Evolutionary conservation across 108 stramenopile species (phyloP), one percentile per base, ranked within the genome.

Genomic region (Fragilaria radians): DNA sequence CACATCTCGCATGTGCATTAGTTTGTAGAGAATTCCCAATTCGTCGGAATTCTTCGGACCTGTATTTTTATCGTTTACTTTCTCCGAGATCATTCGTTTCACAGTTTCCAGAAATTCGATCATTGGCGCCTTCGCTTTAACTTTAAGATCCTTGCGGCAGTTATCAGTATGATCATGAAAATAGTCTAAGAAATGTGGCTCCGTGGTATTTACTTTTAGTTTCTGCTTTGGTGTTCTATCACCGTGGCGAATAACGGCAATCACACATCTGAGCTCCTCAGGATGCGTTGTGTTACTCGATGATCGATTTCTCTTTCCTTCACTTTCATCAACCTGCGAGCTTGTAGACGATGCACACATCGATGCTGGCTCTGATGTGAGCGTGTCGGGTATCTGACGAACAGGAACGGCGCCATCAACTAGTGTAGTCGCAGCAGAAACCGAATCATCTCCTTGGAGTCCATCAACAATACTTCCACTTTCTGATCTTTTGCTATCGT

Each of bases 191-290:
- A 91, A 78, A 23, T 62, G 70, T 5, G 85, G 91, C 52, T 91
- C 82, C 9, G 68, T 64, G 58, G 88, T 89, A 59, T 89, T 85
- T 52, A 97, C 83, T 81, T 99, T 99, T 46, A 99, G 82, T 72
- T 99, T 99, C 65, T 98, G 97, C 77, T 99, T 99, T 14, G 98
- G 98, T 11, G 97, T 97, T 26, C 98, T 66, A 68, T 99, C 98
- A 4, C 96, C 98, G 65, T 99, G 98, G 11, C 98, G 76, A 26
- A 96, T 74, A 26, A 99, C 82, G 5, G 97, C 93, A 65, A 98
- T 93, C 59, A 99, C 97, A 60, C 96, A 96, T 22, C 95, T 85
- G 9, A 97, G 65, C 62, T 96, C 97, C 68, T 87, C 88, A 52
- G 87, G 72, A 48, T 93, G 91, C 11, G 74, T 61, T 46, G 29